phyloP scores from a whole-genome alignment of 2,329 filamentous ascomycete genomes.

The Calonectria pseudoturangicola region DNA sequence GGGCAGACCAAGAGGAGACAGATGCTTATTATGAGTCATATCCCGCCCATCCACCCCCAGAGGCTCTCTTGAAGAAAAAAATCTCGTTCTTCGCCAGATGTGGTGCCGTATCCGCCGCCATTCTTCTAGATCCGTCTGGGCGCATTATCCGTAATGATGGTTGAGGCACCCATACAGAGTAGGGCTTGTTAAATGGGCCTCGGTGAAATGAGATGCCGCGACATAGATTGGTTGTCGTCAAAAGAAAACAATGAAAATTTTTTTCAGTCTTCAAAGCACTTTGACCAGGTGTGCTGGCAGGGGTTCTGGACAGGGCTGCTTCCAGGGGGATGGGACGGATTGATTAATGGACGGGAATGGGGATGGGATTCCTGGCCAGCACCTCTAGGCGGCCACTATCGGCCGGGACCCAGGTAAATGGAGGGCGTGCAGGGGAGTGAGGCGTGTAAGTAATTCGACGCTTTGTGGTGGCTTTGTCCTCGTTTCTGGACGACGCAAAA shows the following conservation, averaged over 20 bases:
- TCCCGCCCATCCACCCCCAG: constrained; percentile 43
- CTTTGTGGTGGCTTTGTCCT: constrained; percentile 28
- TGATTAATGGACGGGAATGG: constrained; percentile 52
- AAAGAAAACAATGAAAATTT: constrained; percentile 46
- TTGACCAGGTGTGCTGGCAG: constrained; percentile 46
- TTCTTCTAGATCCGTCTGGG: constrained; percentile 9
- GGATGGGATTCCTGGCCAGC: constrained; percentile 46
- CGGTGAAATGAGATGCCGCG: constrained; percentile 40
- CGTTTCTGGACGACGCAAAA: constrained; percentile 27
- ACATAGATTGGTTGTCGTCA: constrained; percentile 31
- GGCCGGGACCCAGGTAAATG: constrained; percentile 39
- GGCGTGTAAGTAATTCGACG: constrained; percentile 26
- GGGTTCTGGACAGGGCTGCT: constrained; percentile 38
- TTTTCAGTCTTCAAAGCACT: constrained; percentile 40
- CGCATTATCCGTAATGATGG: constrained; percentile 27
- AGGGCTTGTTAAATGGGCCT: constrained; percentile 33
- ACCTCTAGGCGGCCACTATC: constrained; percentile 47
- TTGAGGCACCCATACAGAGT: constrained; percentile 27
- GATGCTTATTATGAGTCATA: constrained; percentile 54
- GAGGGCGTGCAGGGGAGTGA: constrained; percentile 37
- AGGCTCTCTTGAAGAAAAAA: constrained; percentile 32
- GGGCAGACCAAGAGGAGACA: constrained; percentile 42
- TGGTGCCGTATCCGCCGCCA: constrained; percentile 24
- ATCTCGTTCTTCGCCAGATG: constrained; percentile 30
- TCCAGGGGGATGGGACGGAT: constrained; percentile 40